Evolutionary conservation across 805 yeast species (phyloP).

Genomic region (Blastobotrys mokoenaii): DNA sequence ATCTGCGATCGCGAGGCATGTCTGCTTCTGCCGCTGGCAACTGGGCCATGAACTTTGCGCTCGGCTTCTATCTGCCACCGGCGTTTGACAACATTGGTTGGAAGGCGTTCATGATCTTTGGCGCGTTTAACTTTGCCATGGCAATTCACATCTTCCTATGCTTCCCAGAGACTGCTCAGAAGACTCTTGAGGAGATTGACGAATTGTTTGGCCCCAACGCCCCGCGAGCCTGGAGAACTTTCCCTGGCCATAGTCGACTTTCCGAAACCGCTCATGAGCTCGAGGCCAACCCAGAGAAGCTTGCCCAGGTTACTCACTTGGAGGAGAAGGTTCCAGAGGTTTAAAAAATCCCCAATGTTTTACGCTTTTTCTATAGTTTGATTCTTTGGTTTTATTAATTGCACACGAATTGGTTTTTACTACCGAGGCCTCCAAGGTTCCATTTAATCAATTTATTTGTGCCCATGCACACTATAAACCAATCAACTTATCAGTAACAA

Average conservation of each 20-base stretch:
- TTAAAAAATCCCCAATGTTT: too few species aligned
- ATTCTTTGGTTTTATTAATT: too few species aligned
- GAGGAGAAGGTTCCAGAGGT: not conserved
- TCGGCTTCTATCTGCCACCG: slow-evolving; percentile 48
- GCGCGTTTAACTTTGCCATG: slow-evolving; percentile 74
- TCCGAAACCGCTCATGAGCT: not conserved
- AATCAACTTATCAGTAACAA: too few species aligned
- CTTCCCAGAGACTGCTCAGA: slow-evolving; percentile 60
- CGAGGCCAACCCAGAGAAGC: slow-evolving; percentile 3
- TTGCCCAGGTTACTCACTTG: not conserved
- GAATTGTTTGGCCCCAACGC: slow-evolving; percentile 47
- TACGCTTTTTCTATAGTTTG: too few species aligned
- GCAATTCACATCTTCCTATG: slow-evolving; percentile 47
- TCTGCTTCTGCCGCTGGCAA: slow-evolving; percentile 30
- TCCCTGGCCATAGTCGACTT: not conserved
- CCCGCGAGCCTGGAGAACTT: slow-evolving; percentile 49
- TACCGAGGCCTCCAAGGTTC: too few species aligned
- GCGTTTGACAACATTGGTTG: slow-evolving; percentile 71
- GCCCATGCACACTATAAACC: too few species aligned
- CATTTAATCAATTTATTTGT: too few species aligned
- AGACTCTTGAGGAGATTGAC: slow-evolving; percentile 70
- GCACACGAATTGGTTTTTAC: too few species aligned
- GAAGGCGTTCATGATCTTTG: slow-evolving; percentile 58
- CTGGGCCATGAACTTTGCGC: slow-evolving; percentile 17
- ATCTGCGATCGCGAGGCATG: slow-evolving; percentile 71